These are phyloP conservation scores for Bipolaris bicolor DNA, from an alignment of 2,329 filamentous ascomycete genomes.

Conservation along the genomic window DNA sequence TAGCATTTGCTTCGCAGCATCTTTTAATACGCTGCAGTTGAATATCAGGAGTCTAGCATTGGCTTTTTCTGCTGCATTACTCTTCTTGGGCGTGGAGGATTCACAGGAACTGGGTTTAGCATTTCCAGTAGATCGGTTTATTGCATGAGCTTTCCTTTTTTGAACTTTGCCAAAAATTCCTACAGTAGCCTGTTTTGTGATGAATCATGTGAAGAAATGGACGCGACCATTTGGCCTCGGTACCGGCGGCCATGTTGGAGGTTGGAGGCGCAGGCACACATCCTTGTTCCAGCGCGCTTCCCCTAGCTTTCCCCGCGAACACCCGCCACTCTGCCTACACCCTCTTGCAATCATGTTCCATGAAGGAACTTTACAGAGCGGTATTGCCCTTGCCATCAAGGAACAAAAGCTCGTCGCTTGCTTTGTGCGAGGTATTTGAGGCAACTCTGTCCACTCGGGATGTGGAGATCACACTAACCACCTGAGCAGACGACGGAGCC, in stretches of 20 bases:
- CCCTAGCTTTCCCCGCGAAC: conserved; percentile 25
- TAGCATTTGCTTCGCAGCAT: conserved; percentile 27
- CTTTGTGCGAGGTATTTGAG: conserved; percentile 74
- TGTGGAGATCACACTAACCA: conserved; percentile 19
- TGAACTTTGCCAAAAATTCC: too few relatives aligned
- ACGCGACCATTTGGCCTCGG: conserved; percentile 15
- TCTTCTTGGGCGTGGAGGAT: conserved; percentile 41
- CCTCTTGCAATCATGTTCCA: conserved; percentile 71
- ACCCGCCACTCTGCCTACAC: conserved; percentile 16
- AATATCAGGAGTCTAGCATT: conserved; percentile 26
- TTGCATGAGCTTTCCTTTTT: conserved; percentile 21
- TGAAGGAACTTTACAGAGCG: conserved; percentile 77
- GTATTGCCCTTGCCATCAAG: conserved; percentile 76
- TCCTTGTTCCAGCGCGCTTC: conserved; percentile 23
- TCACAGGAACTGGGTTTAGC: conserved; percentile 32
- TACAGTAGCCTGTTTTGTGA: too few relatives aligned
- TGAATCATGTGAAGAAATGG: background rate
- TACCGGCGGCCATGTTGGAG: conserved; percentile 9
- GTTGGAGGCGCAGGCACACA: conserved; percentile 17
- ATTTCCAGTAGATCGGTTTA: conserved; percentile 41
- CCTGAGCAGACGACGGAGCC: conserved; percentile 66
- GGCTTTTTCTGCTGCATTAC: conserved; percentile 29
- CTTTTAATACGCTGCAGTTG: conserved; percentile 25
- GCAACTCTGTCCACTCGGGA: conserved; percentile 8
- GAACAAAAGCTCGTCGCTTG: conserved; percentile 80